Percentiles rank a stretch among this genome's conserved stretches.
phyloP scores from a whole-genome alignment of 352 stramenopile species.

The Phytopythium helicoides region DNA sequence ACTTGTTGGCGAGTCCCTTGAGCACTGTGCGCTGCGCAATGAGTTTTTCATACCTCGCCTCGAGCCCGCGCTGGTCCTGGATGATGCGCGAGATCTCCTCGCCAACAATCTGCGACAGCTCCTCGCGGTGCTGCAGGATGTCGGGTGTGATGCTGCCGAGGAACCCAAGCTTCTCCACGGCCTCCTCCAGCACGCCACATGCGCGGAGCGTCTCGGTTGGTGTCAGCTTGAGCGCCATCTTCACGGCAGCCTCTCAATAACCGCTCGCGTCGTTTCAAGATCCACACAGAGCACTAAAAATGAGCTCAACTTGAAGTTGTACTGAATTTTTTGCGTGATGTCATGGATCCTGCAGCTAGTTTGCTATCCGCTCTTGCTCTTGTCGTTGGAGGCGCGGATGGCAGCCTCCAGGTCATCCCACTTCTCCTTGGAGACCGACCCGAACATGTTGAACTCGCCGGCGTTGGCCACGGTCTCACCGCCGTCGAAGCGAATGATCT shows the following conservation, averaged over 20 bases:
- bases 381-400: slow-evolving; percentile 61
- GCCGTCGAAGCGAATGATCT: slow-evolving; percentile 81
- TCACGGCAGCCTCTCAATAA: slow-evolving; percentile 4
- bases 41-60: slow-evolving; percentile 89
- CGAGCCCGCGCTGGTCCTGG: slow-evolving; percentile 85
- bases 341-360: not conserved
- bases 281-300: not conserved
- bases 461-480: slow-evolving; percentile 72
- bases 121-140: slow-evolving; percentile 90
- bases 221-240: slow-evolving; percentile 58
- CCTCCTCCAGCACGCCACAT: slow-evolving; percentile 86
- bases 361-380: slow-evolving; percentile 32
- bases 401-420: slow-evolving; percentile 70
- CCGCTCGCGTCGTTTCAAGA: slow-evolving; percentile 14
- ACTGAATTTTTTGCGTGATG: not conserved
- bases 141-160: slow-evolving; percentile 90
- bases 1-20: slow-evolving; percentile 92
- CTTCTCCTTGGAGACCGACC: slow-evolving; percentile 49
- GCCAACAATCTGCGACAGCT: slow-evolving; percentile 90
- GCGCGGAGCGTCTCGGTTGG: slow-evolving; percentile 66
- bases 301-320: not conserved
- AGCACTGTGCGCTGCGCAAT: slow-evolving; percentile 83
- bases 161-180: slow-evolving; percentile 90
- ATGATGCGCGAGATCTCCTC: slow-evolving; percentile 94
- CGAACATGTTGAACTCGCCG: slow-evolving; percentile 83